These are phyloP conservation scores for Phyllosticta citrichinensis DNA, from an alignment of 2,329 filamentous ascomycete genomes.

Conservation along the genomic window DNA sequence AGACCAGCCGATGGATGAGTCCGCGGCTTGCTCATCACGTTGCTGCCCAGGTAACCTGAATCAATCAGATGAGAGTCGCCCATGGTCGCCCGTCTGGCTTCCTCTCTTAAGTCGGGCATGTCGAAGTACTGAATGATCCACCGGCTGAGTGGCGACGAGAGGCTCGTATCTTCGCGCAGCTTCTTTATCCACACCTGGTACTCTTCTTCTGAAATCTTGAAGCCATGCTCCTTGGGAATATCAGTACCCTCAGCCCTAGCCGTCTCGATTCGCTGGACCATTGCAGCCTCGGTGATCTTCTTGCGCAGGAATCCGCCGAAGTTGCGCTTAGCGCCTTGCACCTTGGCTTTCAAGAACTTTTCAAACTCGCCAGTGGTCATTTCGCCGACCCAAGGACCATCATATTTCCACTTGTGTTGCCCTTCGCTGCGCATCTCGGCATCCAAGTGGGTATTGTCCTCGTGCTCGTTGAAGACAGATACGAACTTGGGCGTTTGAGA, in stretches of 20 bases:
- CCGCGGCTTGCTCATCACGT: slow-evolving; percentile 29
- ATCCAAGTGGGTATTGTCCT: slow-evolving; percentile 34
- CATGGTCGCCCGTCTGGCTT: slow-evolving; percentile 14
- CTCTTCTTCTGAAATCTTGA: slow-evolving; percentile 18
- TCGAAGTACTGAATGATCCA: slow-evolving; percentile 48
- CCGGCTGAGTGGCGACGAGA: slow-evolving; percentile 41
- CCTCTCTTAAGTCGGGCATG: slow-evolving; percentile 34
- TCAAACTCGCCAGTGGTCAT: slow-evolving; percentile 39
- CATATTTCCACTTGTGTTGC: slow-evolving; percentile 42
- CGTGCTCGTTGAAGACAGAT: slow-evolving; percentile 32
- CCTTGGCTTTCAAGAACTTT: slow-evolving; percentile 14
- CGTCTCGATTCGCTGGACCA: neutral
- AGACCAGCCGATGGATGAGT: slow-evolving; percentile 58
- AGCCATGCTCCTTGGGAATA: slow-evolving; percentile 18
- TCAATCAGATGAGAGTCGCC: no score
- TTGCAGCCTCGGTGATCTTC: neutral
- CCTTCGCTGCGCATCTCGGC: slow-evolving; percentile 8
- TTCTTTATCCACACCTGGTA: slow-evolving; percentile 22
- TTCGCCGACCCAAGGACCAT: slow-evolving; percentile 48
- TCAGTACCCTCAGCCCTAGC: neutral
- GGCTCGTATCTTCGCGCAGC: slow-evolving; percentile 40
- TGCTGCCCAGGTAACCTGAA: neutral
- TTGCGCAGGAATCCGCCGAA: slow-evolving; percentile 21
- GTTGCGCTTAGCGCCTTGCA: neutral
- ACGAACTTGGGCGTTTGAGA: slow-evolving; percentile 11